Percentiles rank a stretch among this genome's conserved stretches.
Evolutionary conservation across 129 eudicot genomes (phyloP).

Genomic region (Chrysanthemum lavandulifolium): DNA sequence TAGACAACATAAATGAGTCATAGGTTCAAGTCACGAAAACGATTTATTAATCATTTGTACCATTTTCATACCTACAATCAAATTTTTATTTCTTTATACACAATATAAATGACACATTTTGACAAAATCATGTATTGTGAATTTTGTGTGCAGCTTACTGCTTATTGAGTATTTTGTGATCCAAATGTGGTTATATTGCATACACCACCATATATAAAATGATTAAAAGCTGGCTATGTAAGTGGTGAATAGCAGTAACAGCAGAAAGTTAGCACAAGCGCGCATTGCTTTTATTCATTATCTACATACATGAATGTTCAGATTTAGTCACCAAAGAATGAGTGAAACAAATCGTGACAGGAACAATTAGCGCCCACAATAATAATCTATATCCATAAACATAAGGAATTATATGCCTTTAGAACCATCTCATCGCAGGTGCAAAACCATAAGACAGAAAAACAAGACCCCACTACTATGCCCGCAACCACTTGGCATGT

Average conservation of each 20-base stretch:
- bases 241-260: not conserved
- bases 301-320: constrained; percentile 25
- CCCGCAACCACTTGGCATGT: constrained; percentile 78
- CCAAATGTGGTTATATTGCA: not conserved
- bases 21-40: constrained; percentile 33
- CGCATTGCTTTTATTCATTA: not conserved
- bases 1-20: constrained; percentile 35
- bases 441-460: constrained; percentile 75
- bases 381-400: constrained; percentile 41
- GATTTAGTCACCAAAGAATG: constrained; percentile 28
- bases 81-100: not conserved
- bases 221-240: not conserved
- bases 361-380: constrained; percentile 16
- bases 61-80: not conserved
- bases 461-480: constrained; percentile 51
- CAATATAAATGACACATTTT: not conserved
- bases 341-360: constrained; percentile 29
- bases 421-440: constrained; percentile 51
- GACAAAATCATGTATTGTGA: not conserved
- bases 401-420: constrained; percentile 36
- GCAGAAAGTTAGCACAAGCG: not conserved
- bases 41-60: not conserved
- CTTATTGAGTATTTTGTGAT: not conserved
- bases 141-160: not conserved
- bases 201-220: not conserved